Conservation (phyloP, 441 rosid species). For the Mallotus japonicus region DNA sequence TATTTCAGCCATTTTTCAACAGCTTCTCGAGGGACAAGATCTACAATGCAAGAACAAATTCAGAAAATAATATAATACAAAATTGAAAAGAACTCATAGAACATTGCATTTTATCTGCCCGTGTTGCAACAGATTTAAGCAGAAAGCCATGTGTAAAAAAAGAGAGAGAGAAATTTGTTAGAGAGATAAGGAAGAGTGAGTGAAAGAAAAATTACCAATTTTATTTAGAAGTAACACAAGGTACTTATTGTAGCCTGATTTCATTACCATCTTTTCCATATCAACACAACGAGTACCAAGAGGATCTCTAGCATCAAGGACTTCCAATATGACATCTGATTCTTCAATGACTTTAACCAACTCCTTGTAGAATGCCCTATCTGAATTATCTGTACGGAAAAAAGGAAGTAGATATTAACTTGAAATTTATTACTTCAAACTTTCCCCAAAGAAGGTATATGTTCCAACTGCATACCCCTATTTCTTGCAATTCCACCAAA, state of each 20-base stretch:
- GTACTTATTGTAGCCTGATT: conserved; percentile 71
- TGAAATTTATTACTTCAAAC: neutral
- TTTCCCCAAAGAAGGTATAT: neutral
- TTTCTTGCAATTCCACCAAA: conserved; percentile 35
- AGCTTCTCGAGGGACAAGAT: conserved; percentile 96
- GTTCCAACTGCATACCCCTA: conserved; percentile 45
- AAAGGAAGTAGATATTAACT: neutral
- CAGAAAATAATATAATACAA: neutral
- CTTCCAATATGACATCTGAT: conserved; percentile 94
- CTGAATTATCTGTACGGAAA: conserved; percentile 61
- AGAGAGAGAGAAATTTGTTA: neutral
- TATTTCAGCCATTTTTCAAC: conserved; percentile 93
- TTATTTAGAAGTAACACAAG: conserved; percentile 85
- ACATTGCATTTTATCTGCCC: neutral
- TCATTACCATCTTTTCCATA: conserved; percentile 95
- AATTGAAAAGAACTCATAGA: neutral
- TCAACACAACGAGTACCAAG: conserved; percentile 88
- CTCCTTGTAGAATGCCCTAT: conserved; percentile 90
- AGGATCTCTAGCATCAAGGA: conserved; percentile 93
- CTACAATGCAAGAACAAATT: conserved; percentile 33
- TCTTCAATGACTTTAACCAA: conserved; percentile 84
- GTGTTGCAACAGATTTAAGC: neutral
- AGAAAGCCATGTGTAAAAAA: neutral
- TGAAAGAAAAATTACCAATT: conserved; percentile 52
- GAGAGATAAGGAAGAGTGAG: neutral